These are phyloP conservation scores for Solanum ossicruentum DNA, from an alignment of 257 asterid genomes.

Conservation along the genomic window DNA sequence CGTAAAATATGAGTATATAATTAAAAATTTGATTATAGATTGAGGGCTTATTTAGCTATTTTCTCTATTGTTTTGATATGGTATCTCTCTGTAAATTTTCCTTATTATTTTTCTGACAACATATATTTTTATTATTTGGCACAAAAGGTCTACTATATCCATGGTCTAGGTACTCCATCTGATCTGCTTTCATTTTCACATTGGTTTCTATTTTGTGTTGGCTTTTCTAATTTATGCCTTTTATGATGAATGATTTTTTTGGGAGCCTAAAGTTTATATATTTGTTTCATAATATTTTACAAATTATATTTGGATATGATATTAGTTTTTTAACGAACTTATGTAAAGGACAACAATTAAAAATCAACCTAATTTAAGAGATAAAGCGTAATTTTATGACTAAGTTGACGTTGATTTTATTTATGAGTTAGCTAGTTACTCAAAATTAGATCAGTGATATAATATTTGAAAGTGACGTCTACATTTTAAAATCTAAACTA, in stretches of 20 bases:
- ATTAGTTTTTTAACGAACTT: no score
- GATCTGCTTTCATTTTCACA: background rate
- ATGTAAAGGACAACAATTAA: no score
- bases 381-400: background rate
- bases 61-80: no score
- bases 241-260: no score
- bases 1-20: rapidly evolving
- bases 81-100: no score
- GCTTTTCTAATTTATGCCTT: background rate
- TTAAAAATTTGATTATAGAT: no score
- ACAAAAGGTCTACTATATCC: background rate
- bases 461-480: background rate
- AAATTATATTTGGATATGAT: no score
- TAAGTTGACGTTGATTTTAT: background rate
- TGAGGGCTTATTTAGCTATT: no score
- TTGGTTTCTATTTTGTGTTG: background rate
- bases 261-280: background rate
- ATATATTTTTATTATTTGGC: background rate
- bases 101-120: no score
- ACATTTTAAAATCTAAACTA: no score
- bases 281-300: no score
- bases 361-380: no score
- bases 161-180: background rate
- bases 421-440: background rate
- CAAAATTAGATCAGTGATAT: background rate